Evolutionary conservation across 2,329 filamentous ascomycete genomes (phyloP).

Genomic region (Neoscytalidium dimidiatum): DNA sequence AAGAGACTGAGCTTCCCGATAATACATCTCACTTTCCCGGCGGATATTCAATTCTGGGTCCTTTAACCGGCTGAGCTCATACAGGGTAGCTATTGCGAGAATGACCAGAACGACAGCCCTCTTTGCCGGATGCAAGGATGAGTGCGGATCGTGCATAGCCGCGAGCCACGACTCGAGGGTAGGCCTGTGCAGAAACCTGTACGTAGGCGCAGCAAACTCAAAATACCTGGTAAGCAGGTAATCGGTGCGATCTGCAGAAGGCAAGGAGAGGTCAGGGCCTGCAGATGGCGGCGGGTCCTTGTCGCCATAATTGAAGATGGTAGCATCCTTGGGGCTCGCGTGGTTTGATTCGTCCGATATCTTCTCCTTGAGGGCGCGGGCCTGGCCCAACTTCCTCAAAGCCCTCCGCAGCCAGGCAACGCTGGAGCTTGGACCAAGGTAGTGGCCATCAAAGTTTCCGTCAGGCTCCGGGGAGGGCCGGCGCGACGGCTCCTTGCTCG

Average conservation of each 20-base stretch:
- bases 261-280: neutral
- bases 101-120: conserved; percentile 35
- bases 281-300: neutral
- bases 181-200: conserved; percentile 59
- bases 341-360: neutral
- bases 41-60: conserved; percentile 2
- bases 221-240: conserved; percentile 57
- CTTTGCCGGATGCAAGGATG: conserved; percentile 36
- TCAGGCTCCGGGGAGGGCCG: conserved; percentile 12
- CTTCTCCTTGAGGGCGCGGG: conserved; percentile 1
- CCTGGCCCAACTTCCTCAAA: conserved; percentile 10
- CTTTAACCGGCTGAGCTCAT: neutral
- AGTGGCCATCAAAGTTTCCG: conserved; percentile 17
- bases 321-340: conserved; percentile 2
- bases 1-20: conserved; percentile 45
- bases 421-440: conserved; percentile 1
- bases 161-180: conserved; percentile 52
- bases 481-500: conserved; percentile 11
- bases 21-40: conserved; percentile 47
- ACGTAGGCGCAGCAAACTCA: conserved; percentile 62
- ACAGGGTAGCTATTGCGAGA: conserved; percentile 51
- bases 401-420: conserved; percentile 14
- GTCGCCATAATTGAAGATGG: conserved; percentile 15
- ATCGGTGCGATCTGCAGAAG: neutral
- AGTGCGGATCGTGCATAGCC: conserved; percentile 25